Evolutionary conservation across 2,329 filamentous ascomycete genomes (phyloP).

Genomic region (Penicillium sp.): DNA sequence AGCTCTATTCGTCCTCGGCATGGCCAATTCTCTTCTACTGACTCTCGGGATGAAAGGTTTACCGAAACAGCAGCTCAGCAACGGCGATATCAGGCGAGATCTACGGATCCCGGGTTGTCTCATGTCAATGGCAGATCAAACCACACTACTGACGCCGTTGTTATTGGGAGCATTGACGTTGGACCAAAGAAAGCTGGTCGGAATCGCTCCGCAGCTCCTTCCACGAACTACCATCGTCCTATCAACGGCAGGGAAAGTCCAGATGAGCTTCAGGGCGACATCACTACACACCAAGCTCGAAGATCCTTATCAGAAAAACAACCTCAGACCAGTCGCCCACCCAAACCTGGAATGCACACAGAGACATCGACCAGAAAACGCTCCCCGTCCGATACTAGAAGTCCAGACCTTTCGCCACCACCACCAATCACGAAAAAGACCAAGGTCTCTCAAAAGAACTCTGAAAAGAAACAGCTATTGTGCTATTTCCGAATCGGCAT

Average conservation of each 20-base stretch:
- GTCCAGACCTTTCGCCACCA: slow-evolving; percentile 27
- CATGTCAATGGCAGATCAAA: background rate
- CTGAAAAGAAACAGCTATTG: slow-evolving; percentile 10
- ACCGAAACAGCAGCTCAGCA: slow-evolving; percentile 24
- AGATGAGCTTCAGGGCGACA: slow-evolving; percentile 41
- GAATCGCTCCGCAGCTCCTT: background rate
- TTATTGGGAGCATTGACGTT: background rate
- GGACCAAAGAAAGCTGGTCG: background rate
- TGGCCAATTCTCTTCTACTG: slow-evolving; percentile 4
- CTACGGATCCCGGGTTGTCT: background rate
- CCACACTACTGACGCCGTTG: background rate
- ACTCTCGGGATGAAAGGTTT: slow-evolving; percentile 24
- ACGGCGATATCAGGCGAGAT: slow-evolving; percentile 16
- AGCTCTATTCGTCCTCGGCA: background rate
- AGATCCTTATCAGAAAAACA: slow-evolving; percentile 5
- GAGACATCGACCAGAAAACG: slow-evolving; percentile 12
- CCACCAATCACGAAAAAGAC: slow-evolving; percentile 13
- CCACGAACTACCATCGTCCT: slow-evolving; percentile 2
- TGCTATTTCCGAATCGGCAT: slow-evolving; percentile 23
- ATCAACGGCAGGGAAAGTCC: slow-evolving; percentile 34
- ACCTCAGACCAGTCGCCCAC: slow-evolving; percentile 1
- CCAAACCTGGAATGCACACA: background rate
- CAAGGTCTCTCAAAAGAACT: slow-evolving; percentile 6
- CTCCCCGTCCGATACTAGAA: slow-evolving; percentile 35
- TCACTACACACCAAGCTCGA: slow-evolving; percentile 26